Percentiles rank a stretch among this genome's conserved stretches.
phyloP scores from a whole-genome alignment of 805 yeast species.

The Starmerella stigmatis region DNA sequence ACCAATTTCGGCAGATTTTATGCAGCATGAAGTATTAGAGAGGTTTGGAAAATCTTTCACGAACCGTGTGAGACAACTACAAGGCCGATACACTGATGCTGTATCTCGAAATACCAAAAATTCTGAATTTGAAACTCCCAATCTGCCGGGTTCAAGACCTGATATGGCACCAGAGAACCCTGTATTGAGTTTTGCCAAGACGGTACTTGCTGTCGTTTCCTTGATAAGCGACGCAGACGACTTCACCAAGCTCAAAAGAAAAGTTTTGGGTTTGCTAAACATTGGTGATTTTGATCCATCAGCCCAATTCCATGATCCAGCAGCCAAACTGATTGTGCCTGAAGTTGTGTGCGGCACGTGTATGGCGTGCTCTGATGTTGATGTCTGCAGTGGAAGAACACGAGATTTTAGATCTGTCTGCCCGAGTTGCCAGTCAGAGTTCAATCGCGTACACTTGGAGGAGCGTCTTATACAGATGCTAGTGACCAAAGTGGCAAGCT shows the following conservation, averaged over 20 bases:
- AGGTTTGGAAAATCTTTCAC: slow-evolving; percentile 52
- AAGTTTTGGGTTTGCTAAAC: slow-evolving; percentile 60
- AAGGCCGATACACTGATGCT: slow-evolving; percentile 59
- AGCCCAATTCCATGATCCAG: slow-evolving; percentile 64
- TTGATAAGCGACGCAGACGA: slow-evolving; percentile 62
- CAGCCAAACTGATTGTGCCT: slow-evolving; percentile 54
- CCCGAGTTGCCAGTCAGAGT: slow-evolving; percentile 49
- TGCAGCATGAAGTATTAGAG: slow-evolving; percentile 32
- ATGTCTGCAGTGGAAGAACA: slow-evolving; percentile 49
- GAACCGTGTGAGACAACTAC: slow-evolving; percentile 54
- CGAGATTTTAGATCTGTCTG: slow-evolving; percentile 36
- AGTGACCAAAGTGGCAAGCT: slow-evolving; percentile 45
- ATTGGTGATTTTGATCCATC: slow-evolving; percentile 74
- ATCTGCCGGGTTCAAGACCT: slow-evolving; percentile 54
- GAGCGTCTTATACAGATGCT: slow-evolving; percentile 65
- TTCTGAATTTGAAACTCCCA: slow-evolving; percentile 62
- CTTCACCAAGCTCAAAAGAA: slow-evolving; percentile 62
- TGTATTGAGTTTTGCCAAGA: slow-evolving; percentile 67
- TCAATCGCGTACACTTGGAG: slow-evolving; percentile 62
- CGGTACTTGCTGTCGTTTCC: slow-evolving; percentile 57
- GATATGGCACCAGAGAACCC: slow-evolving; percentile 52
- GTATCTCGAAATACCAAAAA: slow-evolving; percentile 54
- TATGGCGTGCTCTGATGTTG: slow-evolving; percentile 61
- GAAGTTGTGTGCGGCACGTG: slow-evolving; percentile 74
- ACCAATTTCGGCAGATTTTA: slow-evolving; percentile 22